Base-by-base conservation (phyloP, 495 filamentous ascomycete genomes). In the Neurospora sp. region DNA sequence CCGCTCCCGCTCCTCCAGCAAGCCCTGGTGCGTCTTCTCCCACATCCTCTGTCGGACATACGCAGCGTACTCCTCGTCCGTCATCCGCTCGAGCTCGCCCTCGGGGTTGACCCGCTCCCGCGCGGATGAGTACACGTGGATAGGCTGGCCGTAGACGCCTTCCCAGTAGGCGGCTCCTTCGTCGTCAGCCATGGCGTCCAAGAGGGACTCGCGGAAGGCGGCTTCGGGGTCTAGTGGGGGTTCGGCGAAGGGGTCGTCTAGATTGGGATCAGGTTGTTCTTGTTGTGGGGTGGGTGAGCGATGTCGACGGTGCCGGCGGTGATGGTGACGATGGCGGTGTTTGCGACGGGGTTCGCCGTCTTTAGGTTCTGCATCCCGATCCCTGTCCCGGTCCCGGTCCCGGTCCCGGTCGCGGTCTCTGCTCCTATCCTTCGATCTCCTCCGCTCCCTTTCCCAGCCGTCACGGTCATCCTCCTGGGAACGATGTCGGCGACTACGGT, bases 121-220 rank as follows among this genome's bases (percentile, higher is more conserved):
- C 2, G 82, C 66, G 70, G 78, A 70, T 59, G 72, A 69, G 75
- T 84, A 84, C 6, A 83, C 76, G 75, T 86, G 84, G 71, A 98
- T 92, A 1, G 95, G 95, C 78, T 98, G 94, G 16, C 94, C 94
- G 82, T 97, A 99, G 70, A 98, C 93, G 41, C 89, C 87, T 79
- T 97, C 91, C 96, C 96, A 99, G 84, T 93, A 98, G 41, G 88
- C 89, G 54, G 96, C 96, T 44, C 96, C 96, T 83, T 99, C 96
- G 82, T 99, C 96, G 82, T 99, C 96, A 46, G 94, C 96, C 81
- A 99, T 90, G n/a, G 96, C 96, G 81, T 99, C 96, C 85, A 98
- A 97, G 69, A 98, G 90, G n/a, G 93, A 96, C 83, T 97, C 93
- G 37, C 93, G 91, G 82, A 99, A 99, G 18, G 94, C 94, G 11